Conservation (phyloP, 2,329 filamentous ascomycete species). For the Cytospora paraplurivora region DNA sequence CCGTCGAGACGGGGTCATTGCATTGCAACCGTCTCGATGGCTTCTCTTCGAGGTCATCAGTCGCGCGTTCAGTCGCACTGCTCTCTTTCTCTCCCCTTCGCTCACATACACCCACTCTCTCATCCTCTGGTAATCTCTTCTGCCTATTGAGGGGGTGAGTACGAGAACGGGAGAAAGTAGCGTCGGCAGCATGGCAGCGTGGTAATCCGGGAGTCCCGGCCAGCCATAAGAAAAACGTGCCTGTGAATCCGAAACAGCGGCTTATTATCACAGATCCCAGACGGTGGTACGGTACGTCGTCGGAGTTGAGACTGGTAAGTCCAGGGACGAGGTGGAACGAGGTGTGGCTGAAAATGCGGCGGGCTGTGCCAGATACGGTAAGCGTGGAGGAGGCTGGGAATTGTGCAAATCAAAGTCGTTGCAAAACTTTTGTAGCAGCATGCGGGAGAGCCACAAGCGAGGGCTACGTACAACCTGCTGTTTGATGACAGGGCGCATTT, state of each 20-base stretch:
- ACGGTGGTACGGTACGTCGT: neutral
- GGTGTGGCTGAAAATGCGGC: constrained; percentile 17
- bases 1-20: too few relatives aligned
- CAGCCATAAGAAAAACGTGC: neutral
- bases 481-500: neutral
- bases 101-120: too few relatives aligned
- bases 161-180: neutral
- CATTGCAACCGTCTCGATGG: neutral
- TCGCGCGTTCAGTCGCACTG: neutral
- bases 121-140: too few relatives aligned
- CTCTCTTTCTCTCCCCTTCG: neutral
- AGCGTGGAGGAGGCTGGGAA: constrained; percentile 1
- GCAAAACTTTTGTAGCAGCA: neutral
- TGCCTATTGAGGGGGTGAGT: neutral
- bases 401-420: constrained; percentile 8
- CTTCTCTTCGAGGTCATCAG: neutral
- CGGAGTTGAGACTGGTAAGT: constrained; percentile 3
- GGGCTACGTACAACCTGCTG: neutral
- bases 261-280: neutral
- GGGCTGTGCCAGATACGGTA: constrained; percentile 15
- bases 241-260: neutral
- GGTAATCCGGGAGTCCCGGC: neutral
- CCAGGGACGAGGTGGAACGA: neutral
- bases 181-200: neutral
- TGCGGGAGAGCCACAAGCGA: neutral